These are phyloP conservation scores for Cryptococcus sp. DNA, from an alignment of 1,284 basidiomycete species.

Conservation along the genomic window DNA sequence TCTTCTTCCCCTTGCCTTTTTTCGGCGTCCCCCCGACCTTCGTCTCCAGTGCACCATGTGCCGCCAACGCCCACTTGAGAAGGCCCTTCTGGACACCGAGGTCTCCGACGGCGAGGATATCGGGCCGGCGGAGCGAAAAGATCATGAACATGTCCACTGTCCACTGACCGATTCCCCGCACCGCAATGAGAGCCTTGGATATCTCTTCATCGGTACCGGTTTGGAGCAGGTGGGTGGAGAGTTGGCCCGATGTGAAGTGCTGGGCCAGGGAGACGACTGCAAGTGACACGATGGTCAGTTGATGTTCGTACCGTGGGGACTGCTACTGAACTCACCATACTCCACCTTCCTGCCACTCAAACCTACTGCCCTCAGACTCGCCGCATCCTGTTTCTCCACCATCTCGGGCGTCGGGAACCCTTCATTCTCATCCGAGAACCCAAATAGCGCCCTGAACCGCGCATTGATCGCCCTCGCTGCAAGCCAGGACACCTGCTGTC, in stretches of 20 bases:
- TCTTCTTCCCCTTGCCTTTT: conserved; percentile 40
- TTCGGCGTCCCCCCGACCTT: conserved; percentile 51
- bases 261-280: conserved; percentile 71
- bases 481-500: conserved; percentile 87
- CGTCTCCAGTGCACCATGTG: conserved; percentile 53
- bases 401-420: conserved; percentile 67
- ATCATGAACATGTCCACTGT: conserved; percentile 85
- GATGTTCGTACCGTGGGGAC: background rate
- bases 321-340: conserved; percentile 59
- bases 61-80: conserved; percentile 67
- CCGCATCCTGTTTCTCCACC: conserved; percentile 60
- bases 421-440: conserved; percentile 50
- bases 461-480: conserved; percentile 83
- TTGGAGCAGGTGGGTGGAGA: conserved; percentile 68
- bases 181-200: conserved; percentile 67
- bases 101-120: conserved; percentile 78
- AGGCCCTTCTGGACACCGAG: conserved; percentile 77
- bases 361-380: conserved; percentile 65
- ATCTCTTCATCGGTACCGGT: conserved; percentile 71
- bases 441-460: conserved; percentile 71
- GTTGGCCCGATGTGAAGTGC: conserved; percentile 70
- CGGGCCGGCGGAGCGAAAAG: conserved; percentile 74
- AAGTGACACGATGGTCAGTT: background rate
- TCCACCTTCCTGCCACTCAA: conserved; percentile 77
- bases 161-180: conserved; percentile 69